phyloP scores from a whole-genome alignment of 2,329 filamentous ascomycete genomes.

The Pleurostoma richardsiae region DNA sequence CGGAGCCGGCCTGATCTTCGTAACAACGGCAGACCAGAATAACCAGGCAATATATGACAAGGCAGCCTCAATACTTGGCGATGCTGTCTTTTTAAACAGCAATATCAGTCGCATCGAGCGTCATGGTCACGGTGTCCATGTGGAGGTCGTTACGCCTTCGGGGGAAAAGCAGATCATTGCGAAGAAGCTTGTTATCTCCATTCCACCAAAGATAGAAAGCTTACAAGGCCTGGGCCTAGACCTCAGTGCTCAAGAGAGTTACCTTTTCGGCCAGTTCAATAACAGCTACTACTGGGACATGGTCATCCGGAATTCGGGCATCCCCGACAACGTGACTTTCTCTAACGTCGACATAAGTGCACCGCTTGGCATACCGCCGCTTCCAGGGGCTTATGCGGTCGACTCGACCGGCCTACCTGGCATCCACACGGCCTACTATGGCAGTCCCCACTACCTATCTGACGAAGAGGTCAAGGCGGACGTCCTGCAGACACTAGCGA shows the following conservation, averaged over 20 bases:
- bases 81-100: neutral
- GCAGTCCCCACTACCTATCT: no score
- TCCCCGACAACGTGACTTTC: neutral
- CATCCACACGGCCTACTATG: no score
- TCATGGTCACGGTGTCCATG: neutral
- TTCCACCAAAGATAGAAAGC: neutral
- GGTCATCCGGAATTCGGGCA: neutral
- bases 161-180: neutral
- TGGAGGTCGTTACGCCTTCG: neutral
- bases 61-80: neutral
- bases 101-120: neutral
- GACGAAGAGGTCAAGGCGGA: no score
- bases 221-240: neutral
- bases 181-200: neutral
- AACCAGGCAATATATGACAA: neutral
- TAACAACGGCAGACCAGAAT: neutral
- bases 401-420: no score
- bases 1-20: constrained; percentile 1
- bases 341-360: no score
- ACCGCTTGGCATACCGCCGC: no score
- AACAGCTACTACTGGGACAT: neutral
- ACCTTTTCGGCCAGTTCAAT: neutral
- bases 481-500: no score
- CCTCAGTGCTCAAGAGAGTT: neutral
- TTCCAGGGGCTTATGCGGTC: no score